phyloP scores from a whole-genome alignment of 345 rosid genomes.

The Barbarea vulgaris region DNA sequence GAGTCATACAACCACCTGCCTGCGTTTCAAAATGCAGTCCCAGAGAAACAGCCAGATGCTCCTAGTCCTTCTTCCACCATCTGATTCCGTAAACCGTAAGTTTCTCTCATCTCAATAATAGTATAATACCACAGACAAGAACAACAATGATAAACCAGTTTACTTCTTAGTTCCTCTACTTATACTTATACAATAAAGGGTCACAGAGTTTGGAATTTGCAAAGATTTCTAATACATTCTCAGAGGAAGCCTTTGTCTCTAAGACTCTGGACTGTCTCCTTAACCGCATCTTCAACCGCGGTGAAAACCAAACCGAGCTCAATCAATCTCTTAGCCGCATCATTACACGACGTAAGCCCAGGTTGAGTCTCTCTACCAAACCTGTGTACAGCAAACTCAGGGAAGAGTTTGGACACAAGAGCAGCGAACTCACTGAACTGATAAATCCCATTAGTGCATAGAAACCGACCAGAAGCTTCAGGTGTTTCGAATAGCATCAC shows the following conservation, averaged over 20 bases:
- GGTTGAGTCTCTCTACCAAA: slow-evolving; percentile 69
- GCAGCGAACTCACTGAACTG: slow-evolving; percentile 73
- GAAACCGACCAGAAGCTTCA: slow-evolving; percentile 69
- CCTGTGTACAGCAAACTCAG: slow-evolving; percentile 62
- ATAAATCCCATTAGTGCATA: slow-evolving; percentile 78
- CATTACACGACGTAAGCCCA: slow-evolving; percentile 52
- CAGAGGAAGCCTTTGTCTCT: slow-evolving; percentile 59
- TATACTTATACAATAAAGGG: slow-evolving; percentile 27
- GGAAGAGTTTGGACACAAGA: slow-evolving; percentile 64
- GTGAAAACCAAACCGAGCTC: slow-evolving; percentile 65
- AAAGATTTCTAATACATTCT: background rate
- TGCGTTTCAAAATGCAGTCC: slow-evolving; percentile 43
- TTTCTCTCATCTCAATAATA: slow-evolving; percentile 24
- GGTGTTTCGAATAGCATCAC: slow-evolving; percentile 61
- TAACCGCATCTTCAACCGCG: slow-evolving; percentile 63
- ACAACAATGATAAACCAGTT: background rate
- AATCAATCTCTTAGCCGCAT: slow-evolving; percentile 77
- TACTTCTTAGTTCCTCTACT: slow-evolving; percentile 9
- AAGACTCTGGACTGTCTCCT: slow-evolving; percentile 65
- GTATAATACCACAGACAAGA: background rate
- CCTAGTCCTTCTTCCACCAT: slow-evolving; percentile 35
- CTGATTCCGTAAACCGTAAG: slow-evolving; percentile 25
- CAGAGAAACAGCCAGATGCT: slow-evolving; percentile 49
- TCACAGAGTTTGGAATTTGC: background rate
- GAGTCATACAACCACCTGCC: slow-evolving; percentile 57